Conservation (phyloP, 2,329 filamentous ascomycete genomes). For the Fusarium denticulatum region DNA sequence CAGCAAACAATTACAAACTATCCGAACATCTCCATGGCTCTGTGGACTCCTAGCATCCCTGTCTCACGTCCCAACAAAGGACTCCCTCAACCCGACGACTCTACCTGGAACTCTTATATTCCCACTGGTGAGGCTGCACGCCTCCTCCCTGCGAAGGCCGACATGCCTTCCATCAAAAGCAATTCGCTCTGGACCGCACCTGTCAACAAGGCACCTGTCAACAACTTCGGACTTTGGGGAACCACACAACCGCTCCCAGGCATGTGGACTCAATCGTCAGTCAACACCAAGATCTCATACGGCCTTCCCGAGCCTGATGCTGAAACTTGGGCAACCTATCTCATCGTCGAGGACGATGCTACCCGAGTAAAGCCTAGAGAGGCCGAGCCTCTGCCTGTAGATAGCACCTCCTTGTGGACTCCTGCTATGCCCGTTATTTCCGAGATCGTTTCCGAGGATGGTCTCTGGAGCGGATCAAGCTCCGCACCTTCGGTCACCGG, state of each 20-base stretch:
- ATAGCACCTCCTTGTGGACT: slow-evolving; percentile 40
- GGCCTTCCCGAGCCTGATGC: slow-evolving; percentile 47
- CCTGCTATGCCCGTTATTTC: slow-evolving; percentile 23
- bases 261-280: slow-evolving; percentile 38
- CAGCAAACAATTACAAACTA: slow-evolving; percentile 9
- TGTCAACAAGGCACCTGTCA: slow-evolving; percentile 27
- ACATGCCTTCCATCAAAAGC: slow-evolving; percentile 49
- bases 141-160: slow-evolving; percentile 42
- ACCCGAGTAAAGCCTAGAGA: slow-evolving; percentile 41
- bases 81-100: slow-evolving; percentile 51
- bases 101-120: slow-evolving; percentile 51
- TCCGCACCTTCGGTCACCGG: slow-evolving; percentile 20
- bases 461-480: slow-evolving; percentile 37
- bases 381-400: slow-evolving; percentile 30
- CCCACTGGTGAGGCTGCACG: slow-evolving; percentile 42
- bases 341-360: slow-evolving; percentile 34
- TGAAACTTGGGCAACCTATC: slow-evolving; percentile 40
- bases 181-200: slow-evolving; percentile 49
- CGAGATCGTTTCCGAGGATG: slow-evolving; percentile 22
- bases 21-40: slow-evolving; percentile 36
- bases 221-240: slow-evolving; percentile 39
- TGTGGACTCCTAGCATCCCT: slow-evolving; percentile 39
- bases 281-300: slow-evolving; percentile 29
- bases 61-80: slow-evolving; percentile 40
- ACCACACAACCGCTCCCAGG: slow-evolving; percentile 30